Base-by-base conservation (phyloP, 1,284 basidiomycete species). In the Singerocomus inundabilis region DNA sequence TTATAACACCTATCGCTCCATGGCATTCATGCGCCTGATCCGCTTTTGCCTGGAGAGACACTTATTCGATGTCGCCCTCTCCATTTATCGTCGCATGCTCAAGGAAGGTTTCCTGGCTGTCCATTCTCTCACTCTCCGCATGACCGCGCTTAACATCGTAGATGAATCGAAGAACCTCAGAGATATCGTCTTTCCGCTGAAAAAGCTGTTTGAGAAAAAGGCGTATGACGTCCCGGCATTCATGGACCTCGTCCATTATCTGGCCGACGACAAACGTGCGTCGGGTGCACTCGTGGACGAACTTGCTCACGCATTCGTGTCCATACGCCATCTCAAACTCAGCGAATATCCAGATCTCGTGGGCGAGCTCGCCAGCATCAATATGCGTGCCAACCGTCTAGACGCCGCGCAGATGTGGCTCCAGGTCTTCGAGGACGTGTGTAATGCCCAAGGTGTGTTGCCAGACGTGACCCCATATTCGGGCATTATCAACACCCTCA, bases 81-180 rank as follows among this genome's bases (percentile, higher is more conserved):
- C 61, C 5, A 61, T 80, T 6, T 72, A 77, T 55, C 57, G 67
- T 4, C 66, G 69, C 15, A 78, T 82, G 75, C 50, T 63, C 16
- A 55, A 63, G 3, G 71, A 74, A 24, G 72, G 72, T 8, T 66
- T 74, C 45, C 41, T 72, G 3, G 68, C 72, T 1, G 63, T 72
- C 12, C 51, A 64, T 8, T 50, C 66, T 10, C 69, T 77, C 10
- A 69, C 73, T 46, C 70, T 75, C 6, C 71, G 70, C 46, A 72
- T 81, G 61, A 46, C 67, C 4, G 68, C 73, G 6, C 60, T 75
- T 38, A 57, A 61, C 5, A 33, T 61, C 53, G 53, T 62, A 12
- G 25, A 51, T 41, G 31, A 45, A 31, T 28, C 46, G 29, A 56
- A 49, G 26, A 49, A 43, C 8, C 46, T 62, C 28, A 48, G 56